These are phyloP conservation scores for Thelephora ganbajun DNA, from an alignment of 768 basidiomycete genomes.

Conservation along the genomic window DNA sequence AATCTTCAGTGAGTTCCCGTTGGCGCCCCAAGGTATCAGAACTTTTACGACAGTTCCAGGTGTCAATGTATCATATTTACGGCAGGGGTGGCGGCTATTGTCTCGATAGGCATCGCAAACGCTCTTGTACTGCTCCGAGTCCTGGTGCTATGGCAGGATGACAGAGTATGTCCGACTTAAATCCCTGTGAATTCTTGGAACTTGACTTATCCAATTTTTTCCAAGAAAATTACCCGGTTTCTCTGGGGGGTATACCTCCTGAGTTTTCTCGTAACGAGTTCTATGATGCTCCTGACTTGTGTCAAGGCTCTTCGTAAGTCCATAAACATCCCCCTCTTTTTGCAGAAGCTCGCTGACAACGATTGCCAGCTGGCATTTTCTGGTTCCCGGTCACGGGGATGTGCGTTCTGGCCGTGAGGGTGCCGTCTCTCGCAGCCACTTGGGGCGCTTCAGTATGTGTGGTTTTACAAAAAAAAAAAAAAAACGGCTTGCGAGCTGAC, in stretches of 20 bases:
- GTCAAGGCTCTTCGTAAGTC: constrained; percentile 14
- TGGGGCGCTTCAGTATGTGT: constrained; percentile 21
- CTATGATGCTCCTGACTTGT: constrained; percentile 13
- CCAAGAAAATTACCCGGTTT: not conserved
- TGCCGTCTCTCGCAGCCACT: constrained; percentile 11
- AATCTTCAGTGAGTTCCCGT: no score
- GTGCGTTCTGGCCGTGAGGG: constrained; percentile 15
- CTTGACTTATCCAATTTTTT: not conserved
- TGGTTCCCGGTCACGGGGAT: constrained; percentile 12
- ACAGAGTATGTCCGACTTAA: constrained; percentile 6
- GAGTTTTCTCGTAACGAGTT: constrained; percentile 13
- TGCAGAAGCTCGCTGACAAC: no score
- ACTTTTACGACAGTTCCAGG: constrained; percentile 9
- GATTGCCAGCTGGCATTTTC: constrained; percentile 12
- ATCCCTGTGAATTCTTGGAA: not conserved
- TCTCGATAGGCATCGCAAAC: constrained; percentile 19
- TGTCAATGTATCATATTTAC: constrained; percentile 17
- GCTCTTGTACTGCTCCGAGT: constrained; percentile 21
- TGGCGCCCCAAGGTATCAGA: no score
- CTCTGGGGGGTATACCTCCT: not conserved
- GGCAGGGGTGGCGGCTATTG: constrained; percentile 12
- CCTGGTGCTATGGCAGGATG: constrained; percentile 22
- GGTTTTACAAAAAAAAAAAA: not conserved
- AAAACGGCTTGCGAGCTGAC: not conserved
- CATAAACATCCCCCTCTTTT: not conserved